These are phyloP conservation scores for Magnusiomyces tetraspermus DNA, from an alignment of 1,139 yeast species.

Conservation along the genomic window DNA sequence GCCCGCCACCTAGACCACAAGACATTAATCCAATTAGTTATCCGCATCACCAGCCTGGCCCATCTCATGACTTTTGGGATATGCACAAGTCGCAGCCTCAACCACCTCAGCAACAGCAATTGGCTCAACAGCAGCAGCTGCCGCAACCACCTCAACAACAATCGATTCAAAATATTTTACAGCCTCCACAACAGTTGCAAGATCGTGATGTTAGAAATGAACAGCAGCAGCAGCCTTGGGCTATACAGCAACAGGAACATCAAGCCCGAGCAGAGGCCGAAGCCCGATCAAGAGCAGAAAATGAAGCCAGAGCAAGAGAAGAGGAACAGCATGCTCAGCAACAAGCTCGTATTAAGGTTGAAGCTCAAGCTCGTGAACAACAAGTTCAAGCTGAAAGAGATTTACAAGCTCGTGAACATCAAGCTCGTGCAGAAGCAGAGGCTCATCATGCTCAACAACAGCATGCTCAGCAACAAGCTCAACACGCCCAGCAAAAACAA, in stretches of 20 bases:
- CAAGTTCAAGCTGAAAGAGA: conserved; percentile 2
- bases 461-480: not conserved
- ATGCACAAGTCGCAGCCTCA: conserved; percentile 21
- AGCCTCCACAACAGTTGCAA: not conserved
- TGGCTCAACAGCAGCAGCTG: too few species aligned
- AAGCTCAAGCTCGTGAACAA: not conserved
- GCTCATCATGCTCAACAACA: not conserved
- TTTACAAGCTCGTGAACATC: conserved; percentile 2
- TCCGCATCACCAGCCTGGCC: conserved; percentile 24
- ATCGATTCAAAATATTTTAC: not conserved
- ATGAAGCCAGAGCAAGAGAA: not conserved
- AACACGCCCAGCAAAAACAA: not conserved
- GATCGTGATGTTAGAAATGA: not conserved
- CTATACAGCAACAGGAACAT: not conserved
- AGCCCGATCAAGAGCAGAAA: not conserved
- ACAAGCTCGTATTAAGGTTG: not conserved
- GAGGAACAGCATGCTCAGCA: not conserved
- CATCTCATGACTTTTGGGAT: conserved; percentile 22
- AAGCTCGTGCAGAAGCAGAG: not conserved
- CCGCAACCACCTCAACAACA: not conserved
- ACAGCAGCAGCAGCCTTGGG: not conserved
- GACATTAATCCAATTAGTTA: conserved; percentile 39
- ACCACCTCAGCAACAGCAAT: conserved; percentile 10
- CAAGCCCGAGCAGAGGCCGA: not conserved
- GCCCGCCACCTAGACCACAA: conserved; percentile 41